Conservation (phyloP, 1,284 basidiomycete species). For the Ustilago cynodontis region DNA sequence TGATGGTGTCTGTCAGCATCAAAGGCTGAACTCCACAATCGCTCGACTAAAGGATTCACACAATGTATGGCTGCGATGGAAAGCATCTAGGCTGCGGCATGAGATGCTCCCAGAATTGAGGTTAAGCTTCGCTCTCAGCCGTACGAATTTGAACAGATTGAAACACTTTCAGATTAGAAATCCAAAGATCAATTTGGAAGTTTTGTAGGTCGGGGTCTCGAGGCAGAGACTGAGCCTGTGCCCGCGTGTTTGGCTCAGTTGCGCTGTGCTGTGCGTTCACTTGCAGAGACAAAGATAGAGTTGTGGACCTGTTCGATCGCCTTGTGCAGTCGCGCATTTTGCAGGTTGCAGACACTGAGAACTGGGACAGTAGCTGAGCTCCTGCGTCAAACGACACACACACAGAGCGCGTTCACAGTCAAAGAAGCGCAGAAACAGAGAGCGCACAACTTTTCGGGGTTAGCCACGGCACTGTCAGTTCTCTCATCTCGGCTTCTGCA, state of each 20-base stretch:
- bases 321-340: constrained; percentile 28
- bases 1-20: not conserved
- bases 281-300: not conserved
- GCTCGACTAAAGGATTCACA: not conserved
- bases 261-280: not conserved
- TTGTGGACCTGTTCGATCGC: constrained; percentile 23
- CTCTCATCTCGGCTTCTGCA: not conserved
- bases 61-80: no score
- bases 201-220: not conserved
- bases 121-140: not conserved
- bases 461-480: constrained; percentile 10
- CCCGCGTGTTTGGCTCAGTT: constrained; percentile 11
- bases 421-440: not conserved
- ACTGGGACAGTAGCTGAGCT: not conserved
- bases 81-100: no score
- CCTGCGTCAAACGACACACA: constrained; percentile 1
- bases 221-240: constrained; percentile 3
- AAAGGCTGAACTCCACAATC: not conserved
- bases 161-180: constrained; percentile 21
- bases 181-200: constrained; percentile 12
- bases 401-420: not conserved
- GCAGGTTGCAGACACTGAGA: constrained; percentile 5
- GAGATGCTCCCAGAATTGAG: not conserved
- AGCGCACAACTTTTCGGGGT: constrained; percentile 2
- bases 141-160: not conserved